phyloP scores from a whole-genome alignment of 805 yeast genomes.

The Metschnikowia baotianmanensis region DNA sequence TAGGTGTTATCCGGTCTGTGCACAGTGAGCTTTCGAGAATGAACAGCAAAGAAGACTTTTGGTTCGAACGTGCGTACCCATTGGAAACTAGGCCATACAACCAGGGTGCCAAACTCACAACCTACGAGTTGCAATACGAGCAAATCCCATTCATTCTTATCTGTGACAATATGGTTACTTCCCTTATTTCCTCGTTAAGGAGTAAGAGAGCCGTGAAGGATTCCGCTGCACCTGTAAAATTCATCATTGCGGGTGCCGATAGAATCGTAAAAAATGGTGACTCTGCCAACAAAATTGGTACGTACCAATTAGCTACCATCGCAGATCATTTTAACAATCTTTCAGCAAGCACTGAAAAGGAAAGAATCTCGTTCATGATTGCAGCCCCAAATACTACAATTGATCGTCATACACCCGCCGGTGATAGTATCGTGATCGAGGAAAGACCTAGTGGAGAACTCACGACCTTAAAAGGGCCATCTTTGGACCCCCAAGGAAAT shows the following conservation, averaged over 20 bases:
- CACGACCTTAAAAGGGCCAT: constrained; percentile 66
- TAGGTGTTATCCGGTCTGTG: constrained; percentile 83
- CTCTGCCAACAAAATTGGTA: constrained; percentile 95
- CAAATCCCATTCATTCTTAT: constrained; percentile 83
- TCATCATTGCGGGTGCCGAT: constrained; percentile 93
- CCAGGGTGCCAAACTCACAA: constrained; percentile 92
- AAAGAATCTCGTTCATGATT: constrained; percentile 74
- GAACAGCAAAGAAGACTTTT: constrained; percentile 34
- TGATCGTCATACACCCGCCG: constrained; percentile 63
- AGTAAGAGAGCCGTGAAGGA: constrained; percentile 24
- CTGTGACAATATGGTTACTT: constrained; percentile 89
- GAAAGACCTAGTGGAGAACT: constrained; percentile 82
- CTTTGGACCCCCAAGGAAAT: constrained; percentile 24
- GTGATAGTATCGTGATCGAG: constrained; percentile 80
- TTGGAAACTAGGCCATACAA: constrained; percentile 95
- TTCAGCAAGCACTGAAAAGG: constrained; percentile 24
- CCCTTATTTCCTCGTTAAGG: constrained; percentile 53
- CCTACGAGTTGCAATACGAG: constrained; percentile 85
- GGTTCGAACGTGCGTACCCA: constrained; percentile 73
- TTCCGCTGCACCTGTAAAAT: constrained; percentile 66
- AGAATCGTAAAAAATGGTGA: constrained; percentile 92
- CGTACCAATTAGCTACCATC: constrained; percentile 79
- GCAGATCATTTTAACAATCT: constrained; percentile 49
- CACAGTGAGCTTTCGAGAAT: constrained; percentile 41
- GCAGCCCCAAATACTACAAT: constrained; percentile 96